Evolutionary conservation across 2,329 filamentous ascomycete genomes (phyloP).

Genomic region (Hypoxylon sp.): DNA sequence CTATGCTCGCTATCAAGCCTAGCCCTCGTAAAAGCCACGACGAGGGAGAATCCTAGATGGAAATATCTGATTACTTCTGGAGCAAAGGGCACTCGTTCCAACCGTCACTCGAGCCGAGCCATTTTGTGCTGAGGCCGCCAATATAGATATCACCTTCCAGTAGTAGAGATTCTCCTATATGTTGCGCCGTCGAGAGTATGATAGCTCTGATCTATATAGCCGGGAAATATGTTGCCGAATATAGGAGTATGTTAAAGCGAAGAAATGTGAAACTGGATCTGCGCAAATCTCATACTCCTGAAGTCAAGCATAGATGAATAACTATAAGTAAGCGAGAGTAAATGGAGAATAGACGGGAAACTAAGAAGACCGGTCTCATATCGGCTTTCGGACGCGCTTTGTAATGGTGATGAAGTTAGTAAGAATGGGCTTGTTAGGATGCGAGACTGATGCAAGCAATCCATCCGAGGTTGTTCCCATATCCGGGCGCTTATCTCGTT

Average conservation of each 20-base stretch:
- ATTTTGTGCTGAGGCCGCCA: conserved; percentile 8
- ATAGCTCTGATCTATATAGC: not conserved
- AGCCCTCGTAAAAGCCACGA: not conserved
- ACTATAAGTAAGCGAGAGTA: not conserved
- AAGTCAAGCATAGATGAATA: conserved; percentile 22
- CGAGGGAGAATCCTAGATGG: not conserved
- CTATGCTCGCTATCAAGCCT: not conserved
- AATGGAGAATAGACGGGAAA: not conserved
- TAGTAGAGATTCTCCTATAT: not conserved
- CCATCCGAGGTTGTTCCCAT: conserved; percentile 10
- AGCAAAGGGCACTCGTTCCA: not conserved
- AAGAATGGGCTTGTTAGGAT: not conserved
- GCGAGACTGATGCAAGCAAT: conserved; percentile 3
- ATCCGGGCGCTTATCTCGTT: conserved; percentile 17
- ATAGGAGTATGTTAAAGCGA: not conserved
- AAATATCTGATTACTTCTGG: not conserved
- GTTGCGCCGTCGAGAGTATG: not conserved
- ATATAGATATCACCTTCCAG: not conserved
- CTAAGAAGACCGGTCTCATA: not conserved
- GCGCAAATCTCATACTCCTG: conserved; percentile 16
- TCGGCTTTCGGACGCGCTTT: not conserved
- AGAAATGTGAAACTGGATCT: conserved; percentile 23
- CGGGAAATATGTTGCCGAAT: conserved; percentile 11
- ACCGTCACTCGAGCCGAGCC: not conserved
- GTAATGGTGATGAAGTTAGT: not conserved